Base-by-base conservation (phyloP, 495 filamentous ascomycete species). In the Trichoderma orchidacearum region DNA sequence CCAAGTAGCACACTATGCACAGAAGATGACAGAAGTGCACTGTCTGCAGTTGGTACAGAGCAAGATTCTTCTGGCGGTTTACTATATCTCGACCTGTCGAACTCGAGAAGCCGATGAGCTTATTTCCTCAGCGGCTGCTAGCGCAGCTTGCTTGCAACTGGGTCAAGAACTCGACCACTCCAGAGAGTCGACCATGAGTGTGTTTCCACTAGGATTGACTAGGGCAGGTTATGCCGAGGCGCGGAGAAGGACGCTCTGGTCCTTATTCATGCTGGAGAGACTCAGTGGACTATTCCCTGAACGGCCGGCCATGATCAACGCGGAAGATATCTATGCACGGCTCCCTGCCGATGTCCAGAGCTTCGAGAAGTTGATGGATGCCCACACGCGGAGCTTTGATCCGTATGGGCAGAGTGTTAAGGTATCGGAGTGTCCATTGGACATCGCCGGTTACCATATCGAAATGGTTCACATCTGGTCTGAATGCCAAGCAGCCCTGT, bases 161-260 rank as follows among this genome's bases (percentile, higher is more conserved):
- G 83, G 86, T 59, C 64, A 80, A 35, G 84, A 87, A 59, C 69
- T 80, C 51, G 79, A 78, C 6, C 72, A 77, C 29, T 70, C 72
- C 3, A 71, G 75, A 32, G 68, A 74, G 11, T 66, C 75, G 15
- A 70, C 72, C 50, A 69, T 63, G 28, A 61, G 67, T n/a, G 52
- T 61, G 0, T 77, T 73, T 51, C 78, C 80, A 28, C 86, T 79
- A 64, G 81, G 77, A 6, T 64, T 85, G 30, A 76, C 78, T 56
- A 75, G 75, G 50, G 64, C 72, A 54, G 80, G 76, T 13, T 72
- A 83, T 63, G 75, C 78, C 7, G 85, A 89, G 66, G 84, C 82
- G 63, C 75, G 81, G 38, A 74, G 83, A 31, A 70, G 84, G 51
- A 85, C 81, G 0, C 86, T 86, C 63, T 87, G 84, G 85, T 76